Conservation (phyloP, 2,329 filamentous ascomycete genomes). For the Periconia sp. region DNA sequence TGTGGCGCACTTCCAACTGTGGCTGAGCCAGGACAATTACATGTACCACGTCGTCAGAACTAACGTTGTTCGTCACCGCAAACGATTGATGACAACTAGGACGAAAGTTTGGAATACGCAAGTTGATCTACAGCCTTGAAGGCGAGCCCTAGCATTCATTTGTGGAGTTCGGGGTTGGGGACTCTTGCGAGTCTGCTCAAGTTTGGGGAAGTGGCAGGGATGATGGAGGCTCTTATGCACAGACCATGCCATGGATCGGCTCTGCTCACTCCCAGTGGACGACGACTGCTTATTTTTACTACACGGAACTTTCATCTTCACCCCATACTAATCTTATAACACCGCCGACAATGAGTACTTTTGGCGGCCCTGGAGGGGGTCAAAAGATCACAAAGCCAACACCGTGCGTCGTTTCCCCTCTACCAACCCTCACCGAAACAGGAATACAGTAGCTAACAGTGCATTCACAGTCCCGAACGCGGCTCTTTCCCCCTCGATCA, state of each 20-base stretch:
- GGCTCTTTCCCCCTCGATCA: conserved; percentile 97
- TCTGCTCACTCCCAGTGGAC: neutral
- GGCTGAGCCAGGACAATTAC: no score
- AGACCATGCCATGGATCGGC: neutral
- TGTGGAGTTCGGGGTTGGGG: no score
- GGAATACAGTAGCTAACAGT: conserved; percentile 9
- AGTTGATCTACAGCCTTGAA: no score
- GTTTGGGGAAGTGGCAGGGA: neutral
- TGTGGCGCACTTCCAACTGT: no score
- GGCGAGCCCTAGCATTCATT: no score
- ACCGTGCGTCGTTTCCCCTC: conserved; percentile 59
- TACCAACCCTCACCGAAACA: neutral
- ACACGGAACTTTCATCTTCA: neutral
- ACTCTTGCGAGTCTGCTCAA: neutral
- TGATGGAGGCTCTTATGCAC: neutral
- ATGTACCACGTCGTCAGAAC: no score
- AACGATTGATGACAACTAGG: no score
- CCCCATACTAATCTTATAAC: no score
- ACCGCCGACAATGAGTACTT: conserved; percentile 56
- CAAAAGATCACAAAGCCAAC: conserved; percentile 67
- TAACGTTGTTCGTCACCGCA: no score
- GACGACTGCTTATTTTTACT: neutral
- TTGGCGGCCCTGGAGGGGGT: conserved; percentile 70
- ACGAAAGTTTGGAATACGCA: no score
- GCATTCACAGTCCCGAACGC: conserved; percentile 71